A percentile compares a stretch with the other conserved stretches of the same genome.
Conservation (phyloP, 169 alveolate species). For the Theileria annulata region DNA sequence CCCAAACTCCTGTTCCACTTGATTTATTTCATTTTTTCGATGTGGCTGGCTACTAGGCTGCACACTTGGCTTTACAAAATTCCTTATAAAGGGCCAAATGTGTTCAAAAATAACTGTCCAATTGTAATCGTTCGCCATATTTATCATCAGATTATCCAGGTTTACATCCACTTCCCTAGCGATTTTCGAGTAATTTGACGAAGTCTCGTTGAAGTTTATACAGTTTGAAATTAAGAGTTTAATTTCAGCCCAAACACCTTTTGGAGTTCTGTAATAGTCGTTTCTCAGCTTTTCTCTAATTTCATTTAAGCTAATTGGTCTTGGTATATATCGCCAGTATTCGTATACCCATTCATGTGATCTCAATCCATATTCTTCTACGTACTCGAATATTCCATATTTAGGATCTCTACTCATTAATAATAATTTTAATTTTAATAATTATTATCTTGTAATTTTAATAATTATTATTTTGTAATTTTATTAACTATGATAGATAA, state of each 20-base stretch:
- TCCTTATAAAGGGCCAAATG: constrained; percentile 24
- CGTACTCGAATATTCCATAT: neutral
- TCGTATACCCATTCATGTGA: constrained; percentile 61
- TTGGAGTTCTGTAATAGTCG: constrained; percentile 63
- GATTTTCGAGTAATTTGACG: constrained; percentile 29
- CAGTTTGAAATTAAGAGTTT: constrained; percentile 63
- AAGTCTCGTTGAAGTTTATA: constrained; percentile 50
- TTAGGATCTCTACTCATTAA: neutral
- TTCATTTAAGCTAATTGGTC: constrained; percentile 58
- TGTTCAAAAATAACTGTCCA: neutral
- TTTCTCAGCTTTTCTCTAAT: constrained; percentile 56
- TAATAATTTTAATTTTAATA: neutral
- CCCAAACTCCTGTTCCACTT: neutral
- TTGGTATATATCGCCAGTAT: constrained; percentile 66
- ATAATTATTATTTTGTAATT: constrained; percentile 11
- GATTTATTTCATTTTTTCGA: neutral
- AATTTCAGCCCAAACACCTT: constrained; percentile 57
- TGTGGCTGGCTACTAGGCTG: neutral
- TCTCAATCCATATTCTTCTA: constrained; percentile 34
- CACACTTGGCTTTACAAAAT: neutral
- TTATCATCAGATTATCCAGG: constrained; percentile 1
- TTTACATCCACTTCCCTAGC: neutral
- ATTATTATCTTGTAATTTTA: constrained; percentile 10
- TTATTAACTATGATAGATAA: neutral
- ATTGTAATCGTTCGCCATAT: neutral